These are phyloP conservation scores for Pulveroboletus sp. DNA, from an alignment of 768 basidiomycete genomes.

Conservation along the genomic window DNA sequence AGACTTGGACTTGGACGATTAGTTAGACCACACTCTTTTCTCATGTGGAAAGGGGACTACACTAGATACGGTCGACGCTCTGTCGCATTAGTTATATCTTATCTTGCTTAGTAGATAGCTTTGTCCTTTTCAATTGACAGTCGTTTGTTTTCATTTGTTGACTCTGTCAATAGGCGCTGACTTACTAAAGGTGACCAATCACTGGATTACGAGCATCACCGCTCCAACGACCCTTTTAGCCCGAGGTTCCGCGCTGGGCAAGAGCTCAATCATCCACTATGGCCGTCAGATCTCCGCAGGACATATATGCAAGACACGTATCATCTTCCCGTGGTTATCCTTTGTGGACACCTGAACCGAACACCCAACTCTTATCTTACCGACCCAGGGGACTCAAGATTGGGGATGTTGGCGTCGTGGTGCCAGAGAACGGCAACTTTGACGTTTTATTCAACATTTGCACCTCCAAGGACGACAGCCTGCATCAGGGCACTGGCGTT, in stretches of 20 bases:
- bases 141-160: slow-evolving; percentile 7
- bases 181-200: slow-evolving; percentile 15
- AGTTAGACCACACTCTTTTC: neutral
- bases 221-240: neutral
- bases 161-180: neutral
- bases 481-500: slow-evolving; percentile 14
- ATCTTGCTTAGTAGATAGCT: slow-evolving; percentile 13
- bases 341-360: slow-evolving; percentile 35
- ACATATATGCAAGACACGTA: slow-evolving; percentile 24
- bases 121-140: slow-evolving; percentile 5
- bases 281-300: slow-evolving; percentile 23
- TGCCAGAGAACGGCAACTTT: slow-evolving; percentile 32
- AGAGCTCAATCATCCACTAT: slow-evolving; percentile 6
- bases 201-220: slow-evolving; percentile 12
- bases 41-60: neutral
- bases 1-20: neutral
- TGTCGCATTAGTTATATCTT: slow-evolving; percentile 4
- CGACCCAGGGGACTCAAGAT: slow-evolving; percentile 31
- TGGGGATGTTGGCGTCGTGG: slow-evolving; percentile 39
- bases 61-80: slow-evolving; percentile 4
- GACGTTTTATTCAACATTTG: slow-evolving; percentile 39
- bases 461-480: slow-evolving; percentile 30
- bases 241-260: neutral
- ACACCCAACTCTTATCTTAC: slow-evolving; percentile 24
- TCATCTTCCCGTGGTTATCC: slow-evolving; percentile 32